Conservation (phyloP, 1,139 yeast species). For the Blastobotrys persicus region DNA sequence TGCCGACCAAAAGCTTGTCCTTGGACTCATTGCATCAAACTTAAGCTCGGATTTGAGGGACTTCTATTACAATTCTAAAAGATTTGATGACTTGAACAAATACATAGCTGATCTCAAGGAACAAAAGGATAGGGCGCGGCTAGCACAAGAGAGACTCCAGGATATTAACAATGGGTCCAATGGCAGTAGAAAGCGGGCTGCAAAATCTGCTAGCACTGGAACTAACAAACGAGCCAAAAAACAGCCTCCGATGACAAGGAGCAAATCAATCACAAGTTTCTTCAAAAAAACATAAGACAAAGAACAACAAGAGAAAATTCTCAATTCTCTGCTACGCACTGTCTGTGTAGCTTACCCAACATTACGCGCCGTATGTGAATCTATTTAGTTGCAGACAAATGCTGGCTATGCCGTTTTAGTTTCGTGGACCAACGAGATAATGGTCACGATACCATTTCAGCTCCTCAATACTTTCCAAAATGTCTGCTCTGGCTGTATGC, state of each 20-base stretch:
- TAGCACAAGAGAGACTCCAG: conserved; percentile 7
- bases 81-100: conserved; percentile 26
- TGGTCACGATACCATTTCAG: conserved; percentile 71
- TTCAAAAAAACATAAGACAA: conserved; percentile 23
- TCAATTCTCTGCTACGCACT: no score
- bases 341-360: no score
- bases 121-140: conserved; percentile 16
- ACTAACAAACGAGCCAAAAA: conserved; percentile 12
- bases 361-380: no score
- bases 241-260: conserved; percentile 18
- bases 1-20: conserved; percentile 31
- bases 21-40: conserved; percentile 33
- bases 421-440: conserved; percentile 40
- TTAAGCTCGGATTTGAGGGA: conserved; percentile 26
- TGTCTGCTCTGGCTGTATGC: conserved; percentile 89
- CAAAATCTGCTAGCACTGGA: conserved; percentile 12
- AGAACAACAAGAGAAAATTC: neutral
- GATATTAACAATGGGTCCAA: neutral
- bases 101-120: conserved; percentile 21
- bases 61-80: conserved; percentile 23
- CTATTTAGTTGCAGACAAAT: no score
- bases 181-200: conserved; percentile 10
- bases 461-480: conserved; percentile 82
- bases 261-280: conserved; percentile 28
- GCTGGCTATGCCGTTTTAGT: no score